Percentiles rank a stretch among this genome's conserved stretches.
Evolutionary conservation across 2,329 filamentous ascomycete species (phyloP).

Genomic region (Diaporthe destruens): DNA sequence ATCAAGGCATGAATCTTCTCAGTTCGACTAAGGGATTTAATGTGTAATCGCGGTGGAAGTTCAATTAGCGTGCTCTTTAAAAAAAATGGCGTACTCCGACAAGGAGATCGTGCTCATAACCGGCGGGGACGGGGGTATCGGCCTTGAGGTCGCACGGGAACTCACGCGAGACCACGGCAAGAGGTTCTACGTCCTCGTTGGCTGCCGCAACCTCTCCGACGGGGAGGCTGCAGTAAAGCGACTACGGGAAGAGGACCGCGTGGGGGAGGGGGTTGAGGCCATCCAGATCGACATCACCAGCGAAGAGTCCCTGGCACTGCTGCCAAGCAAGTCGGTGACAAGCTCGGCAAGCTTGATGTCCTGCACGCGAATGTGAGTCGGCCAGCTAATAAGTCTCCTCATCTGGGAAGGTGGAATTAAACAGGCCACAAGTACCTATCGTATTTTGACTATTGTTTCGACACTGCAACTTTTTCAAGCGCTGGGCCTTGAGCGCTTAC

Average conservation of each 20-base stretch:
- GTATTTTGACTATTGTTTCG: too few relatives aligned
- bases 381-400: background rate
- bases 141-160: constrained; percentile 17
- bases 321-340: background rate
- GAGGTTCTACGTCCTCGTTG: constrained; percentile 21
- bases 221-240: background rate
- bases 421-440: too few relatives aligned
- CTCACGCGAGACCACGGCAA: constrained; percentile 1
- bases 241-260: background rate
- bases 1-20: background rate
- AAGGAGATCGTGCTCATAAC: constrained; percentile 25
- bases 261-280: background rate
- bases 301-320: constrained; percentile 18
- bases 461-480: too few relatives aligned
- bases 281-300: constrained; percentile 25
- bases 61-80: background rate
- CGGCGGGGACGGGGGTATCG: constrained; percentile 14
- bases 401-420: background rate
- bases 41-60: background rate
- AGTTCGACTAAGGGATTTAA: background rate
- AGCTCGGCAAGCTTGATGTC: constrained; percentile 25
- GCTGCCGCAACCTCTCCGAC: constrained; percentile 10
- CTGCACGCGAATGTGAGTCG: constrained; percentile 7
- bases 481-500: too few relatives aligned
- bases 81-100: background rate